These are phyloP conservation scores for Russula lepida DNA, from an alignment of 768 basidiomycete species.

Conservation along the genomic window DNA sequence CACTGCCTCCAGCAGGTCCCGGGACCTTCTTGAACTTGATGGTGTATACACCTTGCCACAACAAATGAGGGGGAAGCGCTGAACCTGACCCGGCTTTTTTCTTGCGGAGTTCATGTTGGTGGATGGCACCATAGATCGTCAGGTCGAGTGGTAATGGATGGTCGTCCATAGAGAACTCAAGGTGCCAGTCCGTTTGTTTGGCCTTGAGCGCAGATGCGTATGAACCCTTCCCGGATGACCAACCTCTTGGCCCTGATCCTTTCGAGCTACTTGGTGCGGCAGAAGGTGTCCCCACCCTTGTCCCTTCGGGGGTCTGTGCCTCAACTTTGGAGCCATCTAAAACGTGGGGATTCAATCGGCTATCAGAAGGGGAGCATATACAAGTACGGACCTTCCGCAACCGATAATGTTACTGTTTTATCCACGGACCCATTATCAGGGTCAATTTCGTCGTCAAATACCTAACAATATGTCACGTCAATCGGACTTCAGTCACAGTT, in stretches of 20 bases:
- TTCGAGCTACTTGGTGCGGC: constrained; percentile 41
- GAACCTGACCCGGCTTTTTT: constrained; percentile 40
- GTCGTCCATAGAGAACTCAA: constrained; percentile 93
- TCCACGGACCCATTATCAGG: constrained; percentile 61
- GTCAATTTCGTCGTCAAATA: constrained; percentile 84
- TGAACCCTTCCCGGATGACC: constrained; percentile 45
- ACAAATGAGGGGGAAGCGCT: constrained; percentile 50
- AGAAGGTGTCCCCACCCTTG: constrained; percentile 78
- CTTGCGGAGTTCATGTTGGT: constrained; percentile 81
- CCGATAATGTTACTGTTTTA: constrained; percentile 78
- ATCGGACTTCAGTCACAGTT: neutral
- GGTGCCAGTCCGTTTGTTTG: constrained; percentile 93
- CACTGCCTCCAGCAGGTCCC: constrained; percentile 51
- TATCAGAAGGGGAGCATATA: neutral
- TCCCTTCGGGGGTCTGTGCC: constrained; percentile 95
- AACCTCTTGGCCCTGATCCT: constrained; percentile 28
- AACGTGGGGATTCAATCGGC: constrained; percentile 5
- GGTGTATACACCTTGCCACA: constrained; percentile 88
- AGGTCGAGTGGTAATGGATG: constrained; percentile 75
- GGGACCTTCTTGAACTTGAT: constrained; percentile 89
- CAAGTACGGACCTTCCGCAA: constrained; percentile 55
- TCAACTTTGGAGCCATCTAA: constrained; percentile 88
- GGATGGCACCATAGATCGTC: constrained; percentile 94
- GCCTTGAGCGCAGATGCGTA: constrained; percentile 93
- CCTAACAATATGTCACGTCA: constrained; percentile 29